These are phyloP conservation scores for Hanseniaspora valbyensis DNA, from an alignment of 805 yeast species.

Conservation along the genomic window DNA sequence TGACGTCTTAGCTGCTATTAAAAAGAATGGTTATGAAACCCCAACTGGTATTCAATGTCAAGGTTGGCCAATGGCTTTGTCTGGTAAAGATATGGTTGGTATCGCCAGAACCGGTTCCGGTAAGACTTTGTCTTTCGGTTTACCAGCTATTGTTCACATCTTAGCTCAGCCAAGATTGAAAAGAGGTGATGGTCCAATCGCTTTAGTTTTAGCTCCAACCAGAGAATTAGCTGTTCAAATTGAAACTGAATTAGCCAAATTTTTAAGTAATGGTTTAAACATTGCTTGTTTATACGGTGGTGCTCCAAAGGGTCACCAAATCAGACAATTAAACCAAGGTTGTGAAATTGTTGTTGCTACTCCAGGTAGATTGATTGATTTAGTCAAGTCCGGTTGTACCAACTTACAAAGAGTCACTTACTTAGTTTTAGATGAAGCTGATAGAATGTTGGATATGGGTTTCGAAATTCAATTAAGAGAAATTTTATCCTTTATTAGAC, in stretches of 20 bases:
- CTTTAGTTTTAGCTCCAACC: constrained; percentile 90
- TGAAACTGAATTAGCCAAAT: constrained; percentile 90
- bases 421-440: constrained; percentile 96
- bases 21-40: constrained; percentile 79
- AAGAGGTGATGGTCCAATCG: constrained; percentile 97
- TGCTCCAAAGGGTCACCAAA: constrained; percentile 96
- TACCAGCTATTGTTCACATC: constrained; percentile 94
- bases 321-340: constrained; percentile 91
- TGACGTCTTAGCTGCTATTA: constrained; percentile 79
- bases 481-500: constrained; percentile 95
- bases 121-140: constrained; percentile 92
- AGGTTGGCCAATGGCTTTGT: constrained; percentile 99
- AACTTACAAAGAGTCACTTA: constrained; percentile 93
- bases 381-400: constrained; percentile 91
- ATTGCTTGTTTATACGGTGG: constrained; percentile 98
- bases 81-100: constrained; percentile 99
- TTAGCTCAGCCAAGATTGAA: constrained; percentile 91
- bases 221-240: constrained; percentile 98
- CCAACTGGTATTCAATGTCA: constrained; percentile 98
- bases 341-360: constrained; percentile 94
- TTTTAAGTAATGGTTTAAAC: constrained; percentile 81
- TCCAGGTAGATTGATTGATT: constrained; percentile 96
- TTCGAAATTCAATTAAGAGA: constrained; percentile 99
- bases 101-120: constrained; percentile 99
- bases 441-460: constrained; percentile 99